Evolutionary conservation across 2,329 filamentous ascomycete genomes (phyloP), one percentile per base, ranked within the genome.

Genomic region (Fusarium sp.): DNA sequence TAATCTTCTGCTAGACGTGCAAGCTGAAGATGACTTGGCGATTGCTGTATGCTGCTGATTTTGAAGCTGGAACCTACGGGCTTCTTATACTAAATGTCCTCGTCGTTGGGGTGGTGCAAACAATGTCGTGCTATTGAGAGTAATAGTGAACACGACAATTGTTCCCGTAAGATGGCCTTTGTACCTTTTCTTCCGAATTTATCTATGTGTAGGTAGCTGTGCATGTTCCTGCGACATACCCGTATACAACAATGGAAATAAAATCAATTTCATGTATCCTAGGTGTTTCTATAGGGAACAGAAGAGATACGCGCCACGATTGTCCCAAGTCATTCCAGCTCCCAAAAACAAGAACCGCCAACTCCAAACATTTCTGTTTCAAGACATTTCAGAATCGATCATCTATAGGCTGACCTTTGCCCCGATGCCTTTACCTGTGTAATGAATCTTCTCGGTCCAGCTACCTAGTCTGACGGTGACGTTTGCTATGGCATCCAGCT

Each of bases 371-470:
- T 49, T 42, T 50, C 63, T 55, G 39, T 43, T 53, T 9, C 15
- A 49, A 63, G 31, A 31, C 23, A 23, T 36, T 40, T 15, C 11
- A 13, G 37, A 21, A 43, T 21, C n/a, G 53, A 49, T 51, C 51
- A 39, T 58, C 47, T 70, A 80, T 23, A 79, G 50, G 25, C 70
- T 63, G 39, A 78, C 83, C 70, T 83, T 87, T 6, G 92, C 91
- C 14, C 89, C 90, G 66, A 95, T 92, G 0, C 90, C 90, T 63
- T 82, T 84, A 0, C 91, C 91, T 33, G 82, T 79, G 74, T 92
- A 94, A 82, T 90, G 88, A 15, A 98, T 78, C 23, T 80, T 83
- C 77, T 96, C 89, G 50, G 83, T 85, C 89, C 93, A 98, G 72
- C 87, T 81, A 11, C 91, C 93, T 57, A 98, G 80, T 70, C 87